These are phyloP conservation scores for Metarhizium humberi DNA, from an alignment of 2,329 filamentous ascomycete species.

Conservation along the genomic window DNA sequence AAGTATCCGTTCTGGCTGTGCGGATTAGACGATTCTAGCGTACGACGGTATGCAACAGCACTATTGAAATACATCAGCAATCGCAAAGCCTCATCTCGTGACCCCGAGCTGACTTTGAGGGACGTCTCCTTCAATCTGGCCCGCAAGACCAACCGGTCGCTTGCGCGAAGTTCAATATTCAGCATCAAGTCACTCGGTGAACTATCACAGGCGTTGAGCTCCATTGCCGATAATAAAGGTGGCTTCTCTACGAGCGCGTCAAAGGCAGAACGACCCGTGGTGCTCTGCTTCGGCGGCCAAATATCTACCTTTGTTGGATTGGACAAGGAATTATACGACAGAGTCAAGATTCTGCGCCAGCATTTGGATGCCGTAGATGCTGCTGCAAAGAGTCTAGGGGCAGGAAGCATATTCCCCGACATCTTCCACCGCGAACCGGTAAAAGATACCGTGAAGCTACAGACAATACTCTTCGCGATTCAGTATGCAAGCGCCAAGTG, in stretches of 20 bases:
- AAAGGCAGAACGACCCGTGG: slow-evolving; percentile 14
- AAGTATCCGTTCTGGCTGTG: background rate
- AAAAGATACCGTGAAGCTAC: slow-evolving; percentile 20
- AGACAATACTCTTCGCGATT: slow-evolving; percentile 28
- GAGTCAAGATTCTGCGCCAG: slow-evolving; percentile 11
- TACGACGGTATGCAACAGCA: background rate
- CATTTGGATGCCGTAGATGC: slow-evolving; percentile 9
- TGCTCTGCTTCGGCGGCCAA: slow-evolving; percentile 25
- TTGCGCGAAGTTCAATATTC: background rate
- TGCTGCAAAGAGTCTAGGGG: slow-evolving; percentile 8
- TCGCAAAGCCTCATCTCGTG: background rate
- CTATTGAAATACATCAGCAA: background rate
- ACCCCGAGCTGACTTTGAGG: background rate
- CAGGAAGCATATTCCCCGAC: slow-evolving; percentile 18
- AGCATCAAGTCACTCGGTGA: background rate
- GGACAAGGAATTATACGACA: slow-evolving; percentile 19
- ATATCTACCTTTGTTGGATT: slow-evolving; percentile 19
- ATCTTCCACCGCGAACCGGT: slow-evolving; percentile 20
- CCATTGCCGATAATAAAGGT: background rate
- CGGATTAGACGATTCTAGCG: background rate
- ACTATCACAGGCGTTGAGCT: background rate
- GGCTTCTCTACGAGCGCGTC: background rate
- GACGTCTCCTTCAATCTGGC: background rate
- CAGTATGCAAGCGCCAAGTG: slow-evolving; percentile 25
- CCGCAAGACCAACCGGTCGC: background rate